Evolutionary conservation across 78 protist genomes (phyloP), one percentile per base, ranked within the genome.

Genomic region (Cyanophora paradoxa): DNA sequence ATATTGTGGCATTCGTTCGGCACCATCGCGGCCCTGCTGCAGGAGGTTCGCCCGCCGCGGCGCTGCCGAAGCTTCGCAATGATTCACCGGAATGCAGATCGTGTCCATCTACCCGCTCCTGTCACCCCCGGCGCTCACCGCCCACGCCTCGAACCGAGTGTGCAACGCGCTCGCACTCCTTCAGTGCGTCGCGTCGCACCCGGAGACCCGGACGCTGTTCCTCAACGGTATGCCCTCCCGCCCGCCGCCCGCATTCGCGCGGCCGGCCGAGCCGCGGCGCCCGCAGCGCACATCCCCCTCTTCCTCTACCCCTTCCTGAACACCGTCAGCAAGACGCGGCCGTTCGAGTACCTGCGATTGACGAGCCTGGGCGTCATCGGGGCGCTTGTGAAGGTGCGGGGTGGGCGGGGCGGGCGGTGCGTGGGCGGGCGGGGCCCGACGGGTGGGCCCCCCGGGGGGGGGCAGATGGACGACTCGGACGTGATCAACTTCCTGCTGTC

Each of bases 281-380:
- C 2, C 36, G 3, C 63, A 79, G 93, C 99, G 14, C 97, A 97
- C 77, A 96, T 97, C 31, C 98, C 98, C 4, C 82, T 97, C 48
- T 96, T 86, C 63, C 86, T 97, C 46, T 97, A 96, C 76, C 99
- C 99, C 37, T 97, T 97, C 74, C 83, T 97, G 42, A 92, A 93
- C 82, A 95, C 99, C 26, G 81, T 86, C 30, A 74, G 81, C 70
- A 89, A 82, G 66, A 81, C 88, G 48, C 79, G 93, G 36, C 96
- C 98, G 19, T 97, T 93, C 65, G 99, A 97, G 77, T 96, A 93
- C 82, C 86, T 97, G 33, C 86, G 99, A 24, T 80, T 97, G 69
- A 96, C 98, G n/a, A 65, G 85, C 30, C 94, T 97, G 50, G 99
- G 99, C 65, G 99, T 97, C 16, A 96, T 97, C 72, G 99, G 99